Evolutionary conservation across 805 yeast species (phyloP).

Genomic region (Cyberlindnera veronae): DNA sequence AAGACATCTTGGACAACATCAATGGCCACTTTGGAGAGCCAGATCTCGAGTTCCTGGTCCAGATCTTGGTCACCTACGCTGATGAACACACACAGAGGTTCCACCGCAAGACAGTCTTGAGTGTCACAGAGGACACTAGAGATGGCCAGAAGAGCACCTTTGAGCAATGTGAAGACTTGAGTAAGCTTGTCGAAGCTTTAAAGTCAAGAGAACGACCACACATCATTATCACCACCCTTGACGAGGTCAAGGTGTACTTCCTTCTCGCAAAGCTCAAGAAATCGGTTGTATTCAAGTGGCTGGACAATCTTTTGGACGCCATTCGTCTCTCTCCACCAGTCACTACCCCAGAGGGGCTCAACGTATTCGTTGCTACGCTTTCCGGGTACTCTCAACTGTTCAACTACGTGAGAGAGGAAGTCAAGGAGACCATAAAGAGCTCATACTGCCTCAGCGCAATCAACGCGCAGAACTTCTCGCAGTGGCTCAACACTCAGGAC

Average conservation of each 20-base stretch:
- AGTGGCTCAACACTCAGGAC: neutral
- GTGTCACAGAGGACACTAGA: neutral
- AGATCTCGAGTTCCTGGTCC: neutral
- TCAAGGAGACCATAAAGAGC: neutral
- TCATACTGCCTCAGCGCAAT: neutral
- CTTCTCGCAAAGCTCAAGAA: neutral
- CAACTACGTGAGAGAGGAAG: neutral
- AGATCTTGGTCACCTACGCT: neutral
- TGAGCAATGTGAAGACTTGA: neutral
- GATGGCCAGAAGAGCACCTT: neutral
- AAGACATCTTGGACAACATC: neutral
- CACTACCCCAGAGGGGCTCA: neutral
- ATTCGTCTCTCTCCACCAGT: neutral
- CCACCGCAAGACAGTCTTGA: neutral
- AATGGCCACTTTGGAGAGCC: neutral
- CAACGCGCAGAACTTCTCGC: neutral
- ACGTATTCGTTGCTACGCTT: neutral
- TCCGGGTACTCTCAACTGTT: neutral
- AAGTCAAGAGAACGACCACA: neutral
- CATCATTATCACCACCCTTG: neutral
- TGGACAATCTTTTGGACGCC: neutral
- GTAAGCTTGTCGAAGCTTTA: neutral
- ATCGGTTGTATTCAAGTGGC: neutral
- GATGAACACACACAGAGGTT: constrained; percentile 6
- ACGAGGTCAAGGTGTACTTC: constrained; percentile 1